phyloP scores from a whole-genome alignment of 2,329 filamentous ascomycete species.

The Calonectria pseudoreteaudii region DNA sequence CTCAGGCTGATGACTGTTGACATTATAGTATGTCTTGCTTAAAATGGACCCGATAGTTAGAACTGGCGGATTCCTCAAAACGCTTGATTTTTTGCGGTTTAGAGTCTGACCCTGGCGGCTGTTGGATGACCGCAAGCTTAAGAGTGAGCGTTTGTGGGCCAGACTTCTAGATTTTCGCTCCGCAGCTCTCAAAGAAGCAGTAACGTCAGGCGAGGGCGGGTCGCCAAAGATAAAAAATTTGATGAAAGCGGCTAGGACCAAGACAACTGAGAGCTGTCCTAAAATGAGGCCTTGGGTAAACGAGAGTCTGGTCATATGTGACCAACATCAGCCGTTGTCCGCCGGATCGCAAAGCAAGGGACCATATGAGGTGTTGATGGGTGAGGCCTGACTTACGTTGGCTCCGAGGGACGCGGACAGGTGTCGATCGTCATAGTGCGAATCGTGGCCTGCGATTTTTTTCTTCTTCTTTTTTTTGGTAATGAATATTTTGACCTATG shows the following conservation, averaged over 20 bases:
- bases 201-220: constrained; percentile 84
- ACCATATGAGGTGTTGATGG: constrained; percentile 2
- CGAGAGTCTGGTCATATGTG: constrained; percentile 69
- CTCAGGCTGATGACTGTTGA: constrained; percentile 94
- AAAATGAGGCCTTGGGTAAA: constrained; percentile 95
- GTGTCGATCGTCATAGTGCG: constrained; percentile 53
- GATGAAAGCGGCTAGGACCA: constrained; percentile 94
- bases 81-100: constrained; percentile 76
- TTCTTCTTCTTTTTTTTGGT: background rate
- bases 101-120: constrained; percentile 56
- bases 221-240: constrained; percentile 99
- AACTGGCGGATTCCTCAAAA: constrained; percentile 77
- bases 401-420: constrained; percentile 57
- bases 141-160: constrained; percentile 80
- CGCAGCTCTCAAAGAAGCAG: constrained; percentile 79
- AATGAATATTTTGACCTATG: background rate
- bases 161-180: constrained; percentile 80
- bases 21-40: constrained; percentile 97
- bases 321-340: constrained; percentile 18
- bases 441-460: background rate
- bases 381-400: constrained; percentile 54
- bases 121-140: constrained; percentile 67
- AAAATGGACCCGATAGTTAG: constrained; percentile 95
- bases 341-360: constrained; percentile 14
- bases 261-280: constrained; percentile 90